A percentile compares a stretch with the other conserved stretches of the same genome.
Evolutionary conservation across 2,329 filamentous ascomycete genomes (phyloP).

Genomic region (Alternaria panax): DNA sequence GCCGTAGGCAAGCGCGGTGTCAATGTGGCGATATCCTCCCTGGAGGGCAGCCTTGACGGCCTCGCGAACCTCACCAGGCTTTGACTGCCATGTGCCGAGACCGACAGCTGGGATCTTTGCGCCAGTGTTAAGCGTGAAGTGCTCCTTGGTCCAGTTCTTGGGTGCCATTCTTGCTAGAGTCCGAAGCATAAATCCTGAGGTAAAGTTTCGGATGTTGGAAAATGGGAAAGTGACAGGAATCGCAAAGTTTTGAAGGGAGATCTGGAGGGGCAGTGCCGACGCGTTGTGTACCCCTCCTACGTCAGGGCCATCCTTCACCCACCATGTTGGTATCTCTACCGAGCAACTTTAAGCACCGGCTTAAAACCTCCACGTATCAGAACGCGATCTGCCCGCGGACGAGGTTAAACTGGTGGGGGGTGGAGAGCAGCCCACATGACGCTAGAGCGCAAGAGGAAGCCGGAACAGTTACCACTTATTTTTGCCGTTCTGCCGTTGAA

Average conservation of each 20-base stretch:
- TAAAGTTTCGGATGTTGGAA: constrained; percentile 13
- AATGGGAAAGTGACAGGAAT: constrained; percentile 6
- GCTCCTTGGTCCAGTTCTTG: constrained; percentile 50
- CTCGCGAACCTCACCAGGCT: constrained; percentile 70
- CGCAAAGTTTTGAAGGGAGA: constrained; percentile 12
- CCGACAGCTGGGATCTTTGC: constrained; percentile 80
- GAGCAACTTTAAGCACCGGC: constrained; percentile 17
- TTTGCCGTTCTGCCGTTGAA: constrained; percentile 8
- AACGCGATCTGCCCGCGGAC: constrained; percentile 14
- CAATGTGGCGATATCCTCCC: constrained; percentile 76
- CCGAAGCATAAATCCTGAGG: constrained; percentile 29
- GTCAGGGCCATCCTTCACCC: constrained; percentile 14
- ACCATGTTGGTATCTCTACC: not conserved
- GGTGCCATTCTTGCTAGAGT: constrained; percentile 41
- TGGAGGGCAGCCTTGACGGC: constrained; percentile 75
- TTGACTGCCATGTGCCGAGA: constrained; percentile 81
- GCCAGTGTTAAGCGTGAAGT: constrained; percentile 58
- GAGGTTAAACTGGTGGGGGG: constrained; percentile 9
- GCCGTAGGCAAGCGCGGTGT: constrained; percentile 78
- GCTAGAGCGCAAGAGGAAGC: constrained; percentile 19
- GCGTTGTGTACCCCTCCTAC: constrained; percentile 19
- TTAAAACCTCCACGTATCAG: constrained; percentile 16
- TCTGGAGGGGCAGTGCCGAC: constrained; percentile 9
- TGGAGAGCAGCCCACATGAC: not conserved
- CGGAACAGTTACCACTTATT: constrained; percentile 11